These are phyloP conservation scores for Tinospora cordifolia DNA, from an alignment of 164 flowering plant species.

Conservation along the genomic window DNA sequence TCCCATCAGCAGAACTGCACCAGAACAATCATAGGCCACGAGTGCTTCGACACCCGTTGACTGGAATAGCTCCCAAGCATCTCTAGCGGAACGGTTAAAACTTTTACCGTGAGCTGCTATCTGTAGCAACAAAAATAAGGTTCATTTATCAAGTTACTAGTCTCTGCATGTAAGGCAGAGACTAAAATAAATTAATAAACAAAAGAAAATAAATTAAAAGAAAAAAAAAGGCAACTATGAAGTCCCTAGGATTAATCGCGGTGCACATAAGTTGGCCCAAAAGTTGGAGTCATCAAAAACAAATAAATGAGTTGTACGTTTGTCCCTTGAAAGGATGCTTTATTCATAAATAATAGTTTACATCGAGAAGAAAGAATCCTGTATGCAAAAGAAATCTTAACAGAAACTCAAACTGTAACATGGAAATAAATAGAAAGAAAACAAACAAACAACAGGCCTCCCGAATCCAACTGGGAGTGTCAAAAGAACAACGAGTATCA, in stretches of 20 bases:
- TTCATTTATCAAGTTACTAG: neutral
- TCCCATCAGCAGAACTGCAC: conserved; percentile 94
- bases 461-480: no score
- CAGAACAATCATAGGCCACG: conserved; percentile 98
- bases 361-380: neutral
- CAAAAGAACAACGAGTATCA: no score
- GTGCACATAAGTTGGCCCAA: no score
- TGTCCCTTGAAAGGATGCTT: neutral
- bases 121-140: conserved; percentile 31
- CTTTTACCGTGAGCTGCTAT: conserved; percentile 92
- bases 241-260: no score
- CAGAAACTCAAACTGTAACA: no score
- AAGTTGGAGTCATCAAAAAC: neutral
- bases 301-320: neutral
- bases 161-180: neutral
- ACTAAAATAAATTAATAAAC: neutral
- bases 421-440: no score
- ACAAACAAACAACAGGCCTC: no score
- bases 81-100: conserved; percentile 95
- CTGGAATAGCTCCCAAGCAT: conserved; percentile 99
- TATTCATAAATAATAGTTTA: neutral
- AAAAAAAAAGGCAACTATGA: no score
- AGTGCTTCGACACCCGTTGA: conserved; percentile 99
- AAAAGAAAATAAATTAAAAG: no score
- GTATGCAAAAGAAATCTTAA: no score